These are phyloP conservation scores for Aspergillus ibericus DNA, from an alignment of 2,329 filamentous ascomycete genomes.

Conservation along the genomic window DNA sequence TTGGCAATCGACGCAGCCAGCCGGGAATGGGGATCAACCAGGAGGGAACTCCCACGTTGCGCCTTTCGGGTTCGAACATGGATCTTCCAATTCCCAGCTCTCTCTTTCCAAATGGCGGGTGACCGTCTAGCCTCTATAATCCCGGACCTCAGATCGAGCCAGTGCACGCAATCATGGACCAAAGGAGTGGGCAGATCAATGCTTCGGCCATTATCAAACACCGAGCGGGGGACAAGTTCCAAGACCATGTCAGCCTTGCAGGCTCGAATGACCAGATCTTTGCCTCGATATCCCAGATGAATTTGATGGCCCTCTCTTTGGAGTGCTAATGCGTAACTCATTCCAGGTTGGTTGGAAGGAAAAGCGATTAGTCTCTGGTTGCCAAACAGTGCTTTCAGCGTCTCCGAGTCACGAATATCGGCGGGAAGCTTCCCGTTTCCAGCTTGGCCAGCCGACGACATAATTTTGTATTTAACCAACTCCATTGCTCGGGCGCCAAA, in stretches of 20 bases:
- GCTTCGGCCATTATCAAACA: conserved; percentile 23
- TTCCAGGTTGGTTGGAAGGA: conserved; percentile 54
- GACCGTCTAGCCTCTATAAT: conserved; percentile 55
- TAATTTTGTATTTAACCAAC: conserved; percentile 54
- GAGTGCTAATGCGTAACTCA: conserved; percentile 52
- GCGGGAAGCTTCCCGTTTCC: conserved; percentile 55
- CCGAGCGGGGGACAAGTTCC: conserved; percentile 35
- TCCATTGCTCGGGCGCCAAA: conserved; percentile 35
- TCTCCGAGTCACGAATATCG: conserved; percentile 47
- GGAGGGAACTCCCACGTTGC: conserved; percentile 21
- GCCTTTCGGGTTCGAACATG: conserved; percentile 30
- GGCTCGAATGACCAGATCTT: conserved; percentile 48
- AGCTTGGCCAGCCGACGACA: conserved; percentile 61
- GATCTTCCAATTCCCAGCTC: conserved; percentile 41
- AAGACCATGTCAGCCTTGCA: conserved; percentile 22
- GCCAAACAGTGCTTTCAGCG: conserved; percentile 56
- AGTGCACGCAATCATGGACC: conserved; percentile 55
- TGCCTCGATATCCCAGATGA: conserved; percentile 55
- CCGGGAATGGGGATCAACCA: conserved; percentile 54
- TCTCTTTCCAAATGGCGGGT: conserved; percentile 43
- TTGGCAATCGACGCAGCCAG: conserved; percentile 41
- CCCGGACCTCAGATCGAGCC: conserved; percentile 34
- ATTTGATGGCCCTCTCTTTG: conserved; percentile 45
- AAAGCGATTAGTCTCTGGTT: conserved; percentile 51
- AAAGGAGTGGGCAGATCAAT: conserved; percentile 56